These are phyloP conservation scores for Pisolithus orientalis DNA, from an alignment of 768 basidiomycete species.

Conservation along the genomic window DNA sequence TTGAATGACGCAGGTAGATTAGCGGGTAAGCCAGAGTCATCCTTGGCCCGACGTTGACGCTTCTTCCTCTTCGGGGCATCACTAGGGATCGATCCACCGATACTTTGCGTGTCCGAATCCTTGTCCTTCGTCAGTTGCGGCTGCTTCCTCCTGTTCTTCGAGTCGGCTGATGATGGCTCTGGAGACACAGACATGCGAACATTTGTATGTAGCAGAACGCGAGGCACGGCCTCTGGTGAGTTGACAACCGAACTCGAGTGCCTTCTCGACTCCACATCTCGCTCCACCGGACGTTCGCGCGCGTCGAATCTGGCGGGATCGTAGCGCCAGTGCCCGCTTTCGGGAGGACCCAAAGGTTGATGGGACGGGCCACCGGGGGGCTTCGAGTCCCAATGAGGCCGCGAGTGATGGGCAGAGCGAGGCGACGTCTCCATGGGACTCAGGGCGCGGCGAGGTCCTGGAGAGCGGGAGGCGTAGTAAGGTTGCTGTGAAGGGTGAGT, in stretches of 20 bases:
- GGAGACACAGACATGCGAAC: conserved; percentile 59
- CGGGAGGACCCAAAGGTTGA: conserved; percentile 31
- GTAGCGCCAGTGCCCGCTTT: conserved; percentile 48
- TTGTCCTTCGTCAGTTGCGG: conserved; percentile 38
- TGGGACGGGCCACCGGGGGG: conserved; percentile 31
- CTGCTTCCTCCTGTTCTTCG: conserved; percentile 41
- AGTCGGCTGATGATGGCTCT: conserved; percentile 36
- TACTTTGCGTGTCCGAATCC: conserved; percentile 33
- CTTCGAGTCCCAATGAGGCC: conserved; percentile 60
- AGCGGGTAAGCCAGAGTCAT: conserved; percentile 31
- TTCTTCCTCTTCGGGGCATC: conserved; percentile 50
- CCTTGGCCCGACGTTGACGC: conserved; percentile 38
- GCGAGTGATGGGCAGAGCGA: conserved; percentile 35
- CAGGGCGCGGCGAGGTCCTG: conserved; percentile 31
- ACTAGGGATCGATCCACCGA: conserved; percentile 22
- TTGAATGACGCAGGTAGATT: conserved; percentile 29
- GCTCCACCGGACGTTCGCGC: conserved; percentile 33
- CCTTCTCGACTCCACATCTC: conserved; percentile 31
- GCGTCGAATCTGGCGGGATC: conserved; percentile 52
- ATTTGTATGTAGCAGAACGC: conserved; percentile 23
- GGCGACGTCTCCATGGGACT: conserved; percentile 63
- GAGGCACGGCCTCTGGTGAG: conserved; percentile 39
- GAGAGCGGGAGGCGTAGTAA: conserved; percentile 30
- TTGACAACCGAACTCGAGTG: conserved; percentile 35
- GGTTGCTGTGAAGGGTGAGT: conserved; percentile 25